Base-by-base conservation (phyloP, 352 stramenopile species). In the Pythium volutum region DNA sequence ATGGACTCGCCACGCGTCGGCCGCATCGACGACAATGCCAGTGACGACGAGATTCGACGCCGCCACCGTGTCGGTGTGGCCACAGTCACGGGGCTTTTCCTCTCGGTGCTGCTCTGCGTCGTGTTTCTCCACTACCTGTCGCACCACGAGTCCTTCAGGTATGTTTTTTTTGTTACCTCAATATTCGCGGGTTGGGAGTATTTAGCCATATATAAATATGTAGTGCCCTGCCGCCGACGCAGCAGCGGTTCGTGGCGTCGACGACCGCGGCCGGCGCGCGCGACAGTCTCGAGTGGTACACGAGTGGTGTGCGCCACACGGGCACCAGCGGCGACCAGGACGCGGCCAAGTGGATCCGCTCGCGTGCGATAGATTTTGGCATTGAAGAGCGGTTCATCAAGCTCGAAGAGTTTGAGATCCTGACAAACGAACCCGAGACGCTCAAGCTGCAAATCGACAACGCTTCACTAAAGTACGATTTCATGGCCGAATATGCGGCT, bases 331-430 rank as follows among this genome's bases (percentile, higher is more conserved):
- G 82, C 38, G 79, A 89, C 70, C 68, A 75, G 16, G 82, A 91
- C 23, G 89, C 90, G 72, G 82, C 82, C 22, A 77, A 87, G 57
- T 94, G 87, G 61, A 93, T 93, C 43, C 76, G 79, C 27, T 75
- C 77, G 18, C 76, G 79, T 43, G 81, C 81, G 20, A 77, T 91
- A 11, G 76, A 88, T 23, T 91, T 89, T 49, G 85, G 85, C 14
- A 84, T 94, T 58, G 76, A 88, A 31, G 79, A 89, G 50, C 69
- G 51, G n/a, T 76, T 70, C 25, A 82, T 94, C 67, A 91, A 89
- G 55, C 49, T 91, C n/a, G 84, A 91, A 46, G 83, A 92, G 25
- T 93, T 93, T 47, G 83, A 93, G 60, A 85, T 93, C 42, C 64
- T 94, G 23, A 65, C 87, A 29, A 94, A 93, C 47, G 74, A 85